Percentiles rank a stretch among this genome's conserved stretches.
These are phyloP conservation scores for Diplocarpon rosae DNA, from an alignment of 2,329 filamentous ascomycete genomes.

Conservation along the genomic window DNA sequence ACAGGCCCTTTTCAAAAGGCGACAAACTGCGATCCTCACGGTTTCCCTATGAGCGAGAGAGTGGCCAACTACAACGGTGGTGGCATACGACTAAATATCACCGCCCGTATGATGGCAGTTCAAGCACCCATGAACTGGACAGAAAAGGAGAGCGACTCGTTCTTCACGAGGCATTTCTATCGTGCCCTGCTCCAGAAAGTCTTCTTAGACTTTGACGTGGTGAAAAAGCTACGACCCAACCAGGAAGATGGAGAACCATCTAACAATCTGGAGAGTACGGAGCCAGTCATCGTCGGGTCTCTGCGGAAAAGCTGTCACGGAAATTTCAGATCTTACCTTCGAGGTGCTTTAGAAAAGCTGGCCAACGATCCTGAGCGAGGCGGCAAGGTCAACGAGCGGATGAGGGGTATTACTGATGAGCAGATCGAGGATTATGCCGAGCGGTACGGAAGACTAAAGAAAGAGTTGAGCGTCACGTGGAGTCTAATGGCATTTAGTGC, in stretches of 20 bases:
- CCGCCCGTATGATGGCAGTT: conserved; percentile 94
- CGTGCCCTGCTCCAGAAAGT: conserved; percentile 82
- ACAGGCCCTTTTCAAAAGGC: conserved; percentile 56
- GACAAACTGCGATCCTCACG: conserved; percentile 69
- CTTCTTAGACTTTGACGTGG: conserved; percentile 75
- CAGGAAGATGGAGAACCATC: conserved; percentile 5
- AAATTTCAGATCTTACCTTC: conserved; percentile 66
- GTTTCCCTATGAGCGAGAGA: conserved; percentile 81
- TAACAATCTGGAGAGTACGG: conserved; percentile 41
- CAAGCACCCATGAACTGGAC: conserved; percentile 95
- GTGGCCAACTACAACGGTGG: conserved; percentile 45
- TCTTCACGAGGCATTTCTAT: conserved; percentile 91
- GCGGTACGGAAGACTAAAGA: conserved; percentile 53
- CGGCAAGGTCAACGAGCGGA: conserved; percentile 50
- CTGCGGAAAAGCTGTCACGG: conserved; percentile 70
- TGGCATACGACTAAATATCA: conserved; percentile 84
- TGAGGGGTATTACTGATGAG: conserved; percentile 60
- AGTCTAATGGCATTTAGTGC: conserved; percentile 94
- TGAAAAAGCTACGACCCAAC: conserved; percentile 39
- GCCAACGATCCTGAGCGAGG: conserved; percentile 46
- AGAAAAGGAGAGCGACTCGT: conserved; percentile 64
- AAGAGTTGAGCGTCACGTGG: conserved; percentile 82
- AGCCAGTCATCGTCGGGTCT: conserved; percentile 78
- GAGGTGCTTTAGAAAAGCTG: conserved; percentile 70
- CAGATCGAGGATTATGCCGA: conserved; percentile 63